Percentiles rank a stretch among this genome's conserved stretches.
These are phyloP conservation scores for Auxenochlorella protothecoides DNA, from an alignment of 139 green algal species.

Conservation along the genomic window DNA sequence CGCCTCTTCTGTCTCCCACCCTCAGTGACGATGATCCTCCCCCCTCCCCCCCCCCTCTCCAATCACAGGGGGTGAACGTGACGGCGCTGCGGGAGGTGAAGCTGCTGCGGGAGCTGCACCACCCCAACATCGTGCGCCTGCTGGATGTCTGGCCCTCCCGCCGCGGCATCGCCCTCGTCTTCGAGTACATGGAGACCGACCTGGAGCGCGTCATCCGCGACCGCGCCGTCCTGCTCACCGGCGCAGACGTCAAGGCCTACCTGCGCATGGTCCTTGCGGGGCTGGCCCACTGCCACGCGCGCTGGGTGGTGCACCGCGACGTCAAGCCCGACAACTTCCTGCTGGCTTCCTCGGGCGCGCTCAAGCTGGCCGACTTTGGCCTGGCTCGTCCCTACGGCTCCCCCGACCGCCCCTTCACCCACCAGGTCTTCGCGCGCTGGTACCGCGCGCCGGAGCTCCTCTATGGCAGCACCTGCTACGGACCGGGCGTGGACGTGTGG, in stretches of 20 bases:
- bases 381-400: conserved; percentile 61
- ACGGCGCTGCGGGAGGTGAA: conserved; percentile 87
- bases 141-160: conserved; percentile 70
- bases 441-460: conserved; percentile 86
- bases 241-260: conserved; percentile 78
- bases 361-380: conserved; percentile 89
- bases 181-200: conserved; percentile 73
- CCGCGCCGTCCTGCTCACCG: conserved; percentile 46
- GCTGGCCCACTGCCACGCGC: conserved; percentile 56
- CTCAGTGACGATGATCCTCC: too few relatives aligned
- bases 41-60: not conserved
- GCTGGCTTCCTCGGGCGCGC: conserved; percentile 31
- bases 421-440: conserved; percentile 84
- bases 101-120: conserved; percentile 68
- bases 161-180: conserved; percentile 50
- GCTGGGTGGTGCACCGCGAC: conserved; percentile 78
- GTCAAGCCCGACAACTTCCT: conserved; percentile 92
- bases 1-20: not conserved
- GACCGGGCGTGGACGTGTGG: conserved; percentile 76
- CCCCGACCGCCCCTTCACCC: conserved; percentile 56
- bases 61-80: conserved; percentile 66
- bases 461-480: conserved; percentile 67
- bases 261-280: conserved; percentile 57
- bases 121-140: conserved; percentile 64
- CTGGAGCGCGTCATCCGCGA: conserved; percentile 79